A percentile compares a stretch with the other conserved stretches of the same genome.
Conservation (phyloP, 495 filamentous ascomycete genomes). For the Daldinia decipiens region DNA sequence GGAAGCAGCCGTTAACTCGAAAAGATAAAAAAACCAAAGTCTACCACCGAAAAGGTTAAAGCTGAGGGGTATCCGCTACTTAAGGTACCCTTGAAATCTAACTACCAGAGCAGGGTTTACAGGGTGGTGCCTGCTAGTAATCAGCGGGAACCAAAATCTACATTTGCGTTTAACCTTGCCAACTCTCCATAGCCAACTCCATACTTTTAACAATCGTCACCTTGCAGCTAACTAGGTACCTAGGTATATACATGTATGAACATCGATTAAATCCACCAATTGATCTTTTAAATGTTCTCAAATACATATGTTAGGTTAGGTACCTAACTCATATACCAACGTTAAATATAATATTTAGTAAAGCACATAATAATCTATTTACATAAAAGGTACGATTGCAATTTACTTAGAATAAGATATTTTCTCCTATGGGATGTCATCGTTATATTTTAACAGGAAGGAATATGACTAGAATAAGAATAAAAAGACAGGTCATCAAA, state of each 20-base stretch:
- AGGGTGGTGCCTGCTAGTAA: constrained; percentile 37
- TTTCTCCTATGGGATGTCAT: background rate
- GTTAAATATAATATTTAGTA: no score
- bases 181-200: constrained; percentile 12
- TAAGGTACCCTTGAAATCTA: constrained; percentile 15
- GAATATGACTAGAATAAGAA: background rate
- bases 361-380: background rate
- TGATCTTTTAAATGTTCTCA: background rate
- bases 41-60: background rate
- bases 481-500: constrained; percentile 13
- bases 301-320: no score
- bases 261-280: constrained; percentile 27
- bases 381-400: background rate
- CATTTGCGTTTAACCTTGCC: constrained; percentile 3
- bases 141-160: constrained; percentile 36
- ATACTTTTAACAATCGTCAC: constrained; percentile 27
- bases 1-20: background rate
- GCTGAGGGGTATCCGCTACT: constrained; percentile 19
- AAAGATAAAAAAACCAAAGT: background rate
- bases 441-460: background rate
- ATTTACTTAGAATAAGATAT: background rate
- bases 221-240: constrained; percentile 19
- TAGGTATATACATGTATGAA: no score
- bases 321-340: no score
- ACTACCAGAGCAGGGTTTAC: constrained; percentile 1